These are phyloP conservation scores for Podaxis sp. DNA, from an alignment of 768 basidiomycete genomes.

Conservation along the genomic window DNA sequence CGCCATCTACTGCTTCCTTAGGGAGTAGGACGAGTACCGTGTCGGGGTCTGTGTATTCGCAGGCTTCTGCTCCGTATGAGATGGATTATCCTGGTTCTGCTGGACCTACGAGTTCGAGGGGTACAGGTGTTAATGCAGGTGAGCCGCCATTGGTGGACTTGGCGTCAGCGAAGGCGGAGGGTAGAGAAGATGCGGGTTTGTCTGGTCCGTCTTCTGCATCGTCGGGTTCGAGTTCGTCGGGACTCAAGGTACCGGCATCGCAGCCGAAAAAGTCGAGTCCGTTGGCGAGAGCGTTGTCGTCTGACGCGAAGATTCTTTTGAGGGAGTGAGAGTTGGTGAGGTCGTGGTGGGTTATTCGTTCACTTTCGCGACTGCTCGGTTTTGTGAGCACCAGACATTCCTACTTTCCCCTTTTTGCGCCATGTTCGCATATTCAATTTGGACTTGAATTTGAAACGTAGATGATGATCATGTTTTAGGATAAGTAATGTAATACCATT, in stretches of 20 bases:
- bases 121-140: not conserved
- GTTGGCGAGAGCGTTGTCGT: slow-evolving; percentile 17
- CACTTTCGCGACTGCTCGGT: too few species aligned
- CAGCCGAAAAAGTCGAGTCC: slow-evolving; percentile 25
- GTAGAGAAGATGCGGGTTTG: not conserved
- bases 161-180: not conserved
- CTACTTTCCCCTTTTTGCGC: too few species aligned
- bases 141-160: not conserved
- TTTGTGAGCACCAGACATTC: too few species aligned
- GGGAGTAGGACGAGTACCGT: not conserved
- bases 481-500: too few species aligned
- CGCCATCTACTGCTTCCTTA: not conserved
- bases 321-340: not conserved
- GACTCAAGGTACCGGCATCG: not conserved
- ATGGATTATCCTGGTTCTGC: not conserved
- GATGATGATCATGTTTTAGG: too few species aligned
- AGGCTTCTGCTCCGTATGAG: not conserved
- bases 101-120: too few species aligned
- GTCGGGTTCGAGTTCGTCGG: not conserved
- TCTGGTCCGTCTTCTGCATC: not conserved
- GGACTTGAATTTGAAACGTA: too few species aligned
- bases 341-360: too few species aligned
- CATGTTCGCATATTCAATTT: too few species aligned
- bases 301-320: slow-evolving; percentile 18
- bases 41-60: not conserved